Percentiles rank a stretch among this genome's conserved stretches.
Conservation (phyloP, 257 asterid genomes). For the Lantana camara region DNA sequence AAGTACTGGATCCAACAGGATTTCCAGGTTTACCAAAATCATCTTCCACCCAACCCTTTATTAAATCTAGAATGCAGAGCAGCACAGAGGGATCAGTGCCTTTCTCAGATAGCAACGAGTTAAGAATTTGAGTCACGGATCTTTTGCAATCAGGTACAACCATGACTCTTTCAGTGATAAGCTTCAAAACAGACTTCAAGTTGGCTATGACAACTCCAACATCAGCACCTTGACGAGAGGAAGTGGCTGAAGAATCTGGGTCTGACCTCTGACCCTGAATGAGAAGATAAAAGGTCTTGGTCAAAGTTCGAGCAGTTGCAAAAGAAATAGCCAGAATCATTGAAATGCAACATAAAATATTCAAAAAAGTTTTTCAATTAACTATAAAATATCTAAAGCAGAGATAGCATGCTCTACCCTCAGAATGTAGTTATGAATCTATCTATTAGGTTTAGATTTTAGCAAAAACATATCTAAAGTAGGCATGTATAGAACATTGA, state of each 20-base stretch:
- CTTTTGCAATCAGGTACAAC: constrained; percentile 90
- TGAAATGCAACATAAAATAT: constrained; percentile 10
- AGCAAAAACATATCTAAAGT: not conserved
- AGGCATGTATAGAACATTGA: constrained; percentile 22
- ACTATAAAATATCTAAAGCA: constrained; percentile 13
- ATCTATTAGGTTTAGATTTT: constrained; percentile 1
- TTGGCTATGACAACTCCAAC: constrained; percentile 80
- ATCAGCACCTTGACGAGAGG: constrained; percentile 98
- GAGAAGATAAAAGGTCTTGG: constrained; percentile 24
- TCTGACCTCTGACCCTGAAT: constrained; percentile 88
- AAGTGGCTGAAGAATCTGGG: constrained; percentile 89
- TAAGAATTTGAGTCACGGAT: constrained; percentile 77
- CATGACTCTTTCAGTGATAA: constrained; percentile 88
- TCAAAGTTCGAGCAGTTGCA: constrained; percentile 14
- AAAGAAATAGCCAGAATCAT: not conserved
- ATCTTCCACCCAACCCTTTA: constrained; percentile 90
- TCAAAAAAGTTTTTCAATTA: constrained; percentile 6
- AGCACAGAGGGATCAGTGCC: constrained; percentile 93
- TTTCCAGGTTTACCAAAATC: constrained; percentile 82
- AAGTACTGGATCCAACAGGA: constrained; percentile 61
- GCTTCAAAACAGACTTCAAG: constrained; percentile 80
- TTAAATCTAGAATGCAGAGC: constrained; percentile 82
- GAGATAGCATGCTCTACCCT: constrained; percentile 20
- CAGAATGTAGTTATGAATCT: constrained; percentile 12
- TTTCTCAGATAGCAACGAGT: constrained; percentile 85